These are phyloP conservation scores for Melastoma malabathricum DNA, from an alignment of 345 rosid species.

Conservation along the genomic window DNA sequence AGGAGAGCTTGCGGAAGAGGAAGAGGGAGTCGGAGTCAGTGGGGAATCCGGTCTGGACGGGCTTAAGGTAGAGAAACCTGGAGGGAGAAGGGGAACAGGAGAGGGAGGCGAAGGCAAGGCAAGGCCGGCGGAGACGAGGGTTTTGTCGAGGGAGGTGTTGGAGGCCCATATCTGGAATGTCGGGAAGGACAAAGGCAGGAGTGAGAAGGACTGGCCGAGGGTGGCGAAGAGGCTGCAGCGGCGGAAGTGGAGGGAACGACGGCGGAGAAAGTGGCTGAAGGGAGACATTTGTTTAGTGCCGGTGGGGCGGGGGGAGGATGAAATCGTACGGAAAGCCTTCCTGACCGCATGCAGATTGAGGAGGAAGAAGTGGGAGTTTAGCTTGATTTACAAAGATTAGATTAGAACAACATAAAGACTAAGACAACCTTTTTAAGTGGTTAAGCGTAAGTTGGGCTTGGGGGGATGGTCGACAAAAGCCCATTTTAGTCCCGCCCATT, in stretches of 20 bases:
- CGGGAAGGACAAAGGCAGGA: constrained; percentile 26
- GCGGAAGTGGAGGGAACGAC: constrained; percentile 1
- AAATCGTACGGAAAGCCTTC: too few relatives aligned
- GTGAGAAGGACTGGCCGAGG: constrained; percentile 27
- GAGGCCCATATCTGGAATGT: constrained; percentile 65
- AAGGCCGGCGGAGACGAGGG: constrained; percentile 86
- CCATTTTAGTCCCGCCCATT: too few relatives aligned
- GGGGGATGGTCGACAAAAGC: too few relatives aligned
- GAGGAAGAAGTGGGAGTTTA: too few relatives aligned
- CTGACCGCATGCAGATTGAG: too few relatives aligned
- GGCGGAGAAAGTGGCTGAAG: constrained; percentile 15
- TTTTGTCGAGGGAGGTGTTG: constrained; percentile 90
- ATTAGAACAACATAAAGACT: too few relatives aligned
- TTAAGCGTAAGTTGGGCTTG: too few relatives aligned
- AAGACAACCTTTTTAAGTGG: too few relatives aligned
- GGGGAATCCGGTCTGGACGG: constrained; percentile 88
- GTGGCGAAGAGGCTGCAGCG: constrained; percentile 11
- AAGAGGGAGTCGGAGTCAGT: constrained; percentile 78
- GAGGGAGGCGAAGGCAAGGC: constrained; percentile 80
- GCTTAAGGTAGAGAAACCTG: constrained; percentile 68
- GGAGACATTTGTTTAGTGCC: neutral
- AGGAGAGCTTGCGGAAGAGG: constrained; percentile 51
- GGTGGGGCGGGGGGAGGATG: constrained; percentile 2
- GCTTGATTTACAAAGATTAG: too few relatives aligned
- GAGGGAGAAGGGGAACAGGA: constrained; percentile 16